These are phyloP conservation scores for Magnaporthiopsis poae DNA, from an alignment of 2,329 filamentous ascomycete genomes.

Conservation along the genomic window DNA sequence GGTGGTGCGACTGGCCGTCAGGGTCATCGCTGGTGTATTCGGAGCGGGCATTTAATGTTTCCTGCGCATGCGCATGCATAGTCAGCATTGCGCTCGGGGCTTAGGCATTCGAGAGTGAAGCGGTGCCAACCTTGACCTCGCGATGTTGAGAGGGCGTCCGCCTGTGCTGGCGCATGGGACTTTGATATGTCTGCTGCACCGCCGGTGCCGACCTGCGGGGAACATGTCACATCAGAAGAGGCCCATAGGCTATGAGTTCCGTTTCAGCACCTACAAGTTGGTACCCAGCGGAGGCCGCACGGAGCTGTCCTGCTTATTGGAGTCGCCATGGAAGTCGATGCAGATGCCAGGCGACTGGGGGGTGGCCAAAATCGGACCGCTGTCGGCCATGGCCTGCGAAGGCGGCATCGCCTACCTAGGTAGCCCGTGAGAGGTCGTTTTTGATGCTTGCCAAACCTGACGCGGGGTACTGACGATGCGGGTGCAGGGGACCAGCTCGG, in stretches of 20 bases:
- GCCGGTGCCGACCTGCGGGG: slow-evolving; percentile 33
- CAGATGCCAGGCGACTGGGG: slow-evolving; percentile 29
- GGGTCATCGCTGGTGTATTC: slow-evolving; percentile 77
- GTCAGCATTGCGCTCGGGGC: not conserved
- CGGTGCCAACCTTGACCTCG: slow-evolving; percentile 42
- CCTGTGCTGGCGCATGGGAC: slow-evolving; percentile 47
- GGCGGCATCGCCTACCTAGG: not conserved
- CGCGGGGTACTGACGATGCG: not conserved
- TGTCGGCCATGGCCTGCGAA: not conserved
- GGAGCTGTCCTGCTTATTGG: slow-evolving; percentile 11
- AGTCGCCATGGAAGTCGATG: slow-evolving; percentile 25
- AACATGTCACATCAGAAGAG: not conserved
- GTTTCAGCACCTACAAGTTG: slow-evolving; percentile 31
- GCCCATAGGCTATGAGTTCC: too few relatives aligned
- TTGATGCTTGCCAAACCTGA: not conserved
- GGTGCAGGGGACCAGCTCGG: not conserved
- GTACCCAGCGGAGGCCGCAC: slow-evolving; percentile 25
- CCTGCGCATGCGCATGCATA: slow-evolving; percentile 37
- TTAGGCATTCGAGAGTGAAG: not conserved
- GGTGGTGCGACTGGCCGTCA: slow-evolving; percentile 70
- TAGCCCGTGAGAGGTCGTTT: not conserved
- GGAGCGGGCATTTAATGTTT: slow-evolving; percentile 83
- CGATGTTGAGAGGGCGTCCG: slow-evolving; percentile 48
- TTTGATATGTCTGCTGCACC: slow-evolving; percentile 31
- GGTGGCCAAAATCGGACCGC: not conserved